phyloP scores from a whole-genome alignment of 2,329 filamentous ascomycete genomes.

The Capronia epimyces region DNA sequence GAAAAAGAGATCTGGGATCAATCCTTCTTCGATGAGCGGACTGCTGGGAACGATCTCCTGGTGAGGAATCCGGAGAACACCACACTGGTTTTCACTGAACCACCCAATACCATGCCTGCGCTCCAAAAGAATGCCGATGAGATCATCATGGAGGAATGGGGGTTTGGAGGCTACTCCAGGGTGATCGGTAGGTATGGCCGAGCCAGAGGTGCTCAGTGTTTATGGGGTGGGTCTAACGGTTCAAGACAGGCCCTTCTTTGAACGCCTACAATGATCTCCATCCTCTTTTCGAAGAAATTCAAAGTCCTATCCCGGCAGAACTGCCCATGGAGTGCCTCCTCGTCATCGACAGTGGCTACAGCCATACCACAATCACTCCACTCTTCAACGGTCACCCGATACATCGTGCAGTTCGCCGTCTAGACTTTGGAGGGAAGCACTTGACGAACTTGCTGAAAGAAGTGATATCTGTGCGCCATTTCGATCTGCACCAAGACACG shows the following conservation, averaged over 20 bases:
- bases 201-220: not conserved
- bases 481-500: conserved; percentile 90
- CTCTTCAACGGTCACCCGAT: conserved; percentile 74
- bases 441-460: conserved; percentile 90
- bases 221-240: too few relatives aligned
- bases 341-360: conserved; percentile 86
- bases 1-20: conserved; percentile 94
- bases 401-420: conserved; percentile 72
- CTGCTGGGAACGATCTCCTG: conserved; percentile 49
- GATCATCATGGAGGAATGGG: conserved; percentile 95
- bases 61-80: conserved; percentile 65
- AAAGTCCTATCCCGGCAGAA: conserved; percentile 35
- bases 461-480: conserved; percentile 81
- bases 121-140: conserved; percentile 90
- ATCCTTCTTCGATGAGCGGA: conserved; percentile 68
- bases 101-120: conserved; percentile 72
- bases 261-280: conserved; percentile 79
- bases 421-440: conserved; percentile 88
- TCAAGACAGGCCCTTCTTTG: conserved; percentile 57
- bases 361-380: conserved; percentile 84
- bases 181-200: conserved; percentile 55
- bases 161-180: conserved; percentile 79
- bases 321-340: conserved; percentile 73
- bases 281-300: conserved; percentile 58
- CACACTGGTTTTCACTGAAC: conserved; percentile 78